These are phyloP conservation scores for Yarrowia galli DNA, from an alignment of 1,139 yeast genomes.

Conservation along the genomic window DNA sequence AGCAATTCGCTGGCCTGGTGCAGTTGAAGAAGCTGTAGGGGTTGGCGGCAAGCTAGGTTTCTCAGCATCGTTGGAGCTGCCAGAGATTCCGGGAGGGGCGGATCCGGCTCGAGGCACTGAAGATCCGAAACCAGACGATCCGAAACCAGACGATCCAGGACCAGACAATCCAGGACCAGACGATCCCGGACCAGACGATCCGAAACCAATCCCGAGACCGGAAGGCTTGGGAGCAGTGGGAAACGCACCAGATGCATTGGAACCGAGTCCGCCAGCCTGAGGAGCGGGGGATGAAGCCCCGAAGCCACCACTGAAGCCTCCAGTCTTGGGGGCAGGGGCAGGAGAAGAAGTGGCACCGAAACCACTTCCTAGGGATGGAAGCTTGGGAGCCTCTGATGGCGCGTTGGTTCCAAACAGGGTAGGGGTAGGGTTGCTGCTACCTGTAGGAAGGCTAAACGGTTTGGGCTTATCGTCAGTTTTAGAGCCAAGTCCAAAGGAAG, in stretches of 20 bases:
- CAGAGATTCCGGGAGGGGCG: not conserved
- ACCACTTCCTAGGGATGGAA: not conserved
- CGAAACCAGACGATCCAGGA: not conserved
- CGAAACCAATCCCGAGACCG: not conserved
- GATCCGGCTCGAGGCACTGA: not conserved
- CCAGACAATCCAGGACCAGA: not conserved
- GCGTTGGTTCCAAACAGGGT: conserved; percentile 9
- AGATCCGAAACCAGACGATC: not conserved
- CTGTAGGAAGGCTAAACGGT: not conserved
- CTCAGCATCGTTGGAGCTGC: not conserved
- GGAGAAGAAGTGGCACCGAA: not conserved
- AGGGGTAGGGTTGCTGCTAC: not conserved
- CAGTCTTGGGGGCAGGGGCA: not conserved
- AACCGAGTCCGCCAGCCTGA: not conserved
- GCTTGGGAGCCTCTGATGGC: not conserved
- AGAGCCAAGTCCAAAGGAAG: not conserved
- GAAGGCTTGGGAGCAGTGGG: not conserved
- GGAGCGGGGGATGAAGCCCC: not conserved
- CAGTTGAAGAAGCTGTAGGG: not conserved
- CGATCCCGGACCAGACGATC: too few species aligned
- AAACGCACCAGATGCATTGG: not conserved
- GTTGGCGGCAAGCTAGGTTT: not conserved
- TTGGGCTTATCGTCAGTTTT: not conserved
- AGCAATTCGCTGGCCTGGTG: conserved; percentile 13
- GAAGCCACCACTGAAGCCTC: not conserved